phyloP scores from a whole-genome alignment of 306 rosid species.

The Lotus japonicus region DNA sequence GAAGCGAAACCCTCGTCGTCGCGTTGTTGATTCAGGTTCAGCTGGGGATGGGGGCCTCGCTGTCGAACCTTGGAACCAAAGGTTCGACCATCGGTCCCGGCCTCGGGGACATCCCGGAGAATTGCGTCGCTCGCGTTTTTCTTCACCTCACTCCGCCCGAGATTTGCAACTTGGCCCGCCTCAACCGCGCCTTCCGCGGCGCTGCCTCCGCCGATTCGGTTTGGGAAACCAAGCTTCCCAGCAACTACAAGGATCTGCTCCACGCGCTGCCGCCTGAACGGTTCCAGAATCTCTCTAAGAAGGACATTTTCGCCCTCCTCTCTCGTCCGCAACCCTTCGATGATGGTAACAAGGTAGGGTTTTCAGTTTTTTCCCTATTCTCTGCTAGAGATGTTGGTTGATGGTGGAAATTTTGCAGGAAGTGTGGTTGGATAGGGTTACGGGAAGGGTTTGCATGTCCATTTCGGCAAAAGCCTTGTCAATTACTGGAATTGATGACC shows the following conservation, averaged over 20 bases:
- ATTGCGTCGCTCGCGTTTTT: constrained; percentile 85
- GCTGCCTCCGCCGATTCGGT: constrained; percentile 86
- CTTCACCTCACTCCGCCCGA: constrained; percentile 78
- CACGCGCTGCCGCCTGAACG: constrained; percentile 51
- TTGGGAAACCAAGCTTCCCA: constrained; percentile 77
- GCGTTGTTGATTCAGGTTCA: not conserved
- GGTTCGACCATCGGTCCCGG: constrained; percentile 64
- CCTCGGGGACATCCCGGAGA: constrained; percentile 89
- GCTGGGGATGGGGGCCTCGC: constrained; percentile 68
- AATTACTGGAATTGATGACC: constrained; percentile 78
- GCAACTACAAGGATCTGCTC: constrained; percentile 69
- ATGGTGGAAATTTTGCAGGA: constrained; percentile 48
- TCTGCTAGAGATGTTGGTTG: not conserved
- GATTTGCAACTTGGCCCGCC: constrained; percentile 83
- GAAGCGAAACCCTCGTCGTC: not conserved
- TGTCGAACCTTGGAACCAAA: constrained; percentile 55
- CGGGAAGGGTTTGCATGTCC: constrained; percentile 59
- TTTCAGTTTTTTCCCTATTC: not conserved
- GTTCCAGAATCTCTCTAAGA: constrained; percentile 47
- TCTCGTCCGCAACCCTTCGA: constrained; percentile 63
- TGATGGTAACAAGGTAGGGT: constrained; percentile 60
- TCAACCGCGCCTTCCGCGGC: constrained; percentile 77
- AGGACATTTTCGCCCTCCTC: constrained; percentile 67
- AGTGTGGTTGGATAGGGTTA: constrained; percentile 73
- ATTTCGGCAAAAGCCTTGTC: constrained; percentile 74